A percentile compares a stretch with the other conserved stretches of the same genome.
These are phyloP conservation scores for Solanum chiquidenum DNA, from an alignment of 257 asterid genomes.

Conservation along the genomic window DNA sequence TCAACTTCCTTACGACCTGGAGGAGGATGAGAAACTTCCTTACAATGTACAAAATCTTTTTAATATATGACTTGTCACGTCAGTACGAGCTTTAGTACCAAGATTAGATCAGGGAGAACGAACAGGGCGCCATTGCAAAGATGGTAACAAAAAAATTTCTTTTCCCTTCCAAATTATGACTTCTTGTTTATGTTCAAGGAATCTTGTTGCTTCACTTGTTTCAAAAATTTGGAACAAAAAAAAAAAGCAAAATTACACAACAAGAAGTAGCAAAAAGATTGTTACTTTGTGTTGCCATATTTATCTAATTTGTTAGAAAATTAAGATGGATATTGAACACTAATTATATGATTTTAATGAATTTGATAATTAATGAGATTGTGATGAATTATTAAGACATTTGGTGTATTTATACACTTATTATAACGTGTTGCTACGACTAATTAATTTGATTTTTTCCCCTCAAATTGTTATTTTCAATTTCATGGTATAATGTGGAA, in stretches of 20 bases:
- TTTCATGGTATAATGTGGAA: not conserved
- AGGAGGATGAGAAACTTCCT: not conserved
- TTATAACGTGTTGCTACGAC: not conserved
- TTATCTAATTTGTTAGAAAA: not conserved
- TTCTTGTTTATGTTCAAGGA: slow-evolving; percentile 20
- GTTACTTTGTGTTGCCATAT: not conserved
- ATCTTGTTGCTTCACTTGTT: slow-evolving; percentile 18
- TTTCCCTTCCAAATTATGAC: slow-evolving; percentile 13
- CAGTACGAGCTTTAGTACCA: not conserved
- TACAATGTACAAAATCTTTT: not conserved
- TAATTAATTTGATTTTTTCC: not conserved
- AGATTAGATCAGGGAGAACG: not conserved
- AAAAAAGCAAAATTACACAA: not conserved
- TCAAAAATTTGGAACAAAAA: not conserved
- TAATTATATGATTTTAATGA: not conserved
- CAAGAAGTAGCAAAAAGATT: not conserved
- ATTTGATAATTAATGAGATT: not conserved
- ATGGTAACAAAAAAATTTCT: not conserved
- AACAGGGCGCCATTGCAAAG: not conserved
- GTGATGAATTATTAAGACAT: not conserved
- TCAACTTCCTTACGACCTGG: not conserved
- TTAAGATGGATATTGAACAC: not conserved
- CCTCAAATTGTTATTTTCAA: not conserved
- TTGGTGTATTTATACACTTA: slow-evolving; percentile 5
- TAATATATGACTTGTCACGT: not conserved